Evolutionary conservation across 371 early-diverging fungal species (phyloP), one percentile per base, ranked within the genome.

Genomic region (Apophysomyces variabilis): DNA sequence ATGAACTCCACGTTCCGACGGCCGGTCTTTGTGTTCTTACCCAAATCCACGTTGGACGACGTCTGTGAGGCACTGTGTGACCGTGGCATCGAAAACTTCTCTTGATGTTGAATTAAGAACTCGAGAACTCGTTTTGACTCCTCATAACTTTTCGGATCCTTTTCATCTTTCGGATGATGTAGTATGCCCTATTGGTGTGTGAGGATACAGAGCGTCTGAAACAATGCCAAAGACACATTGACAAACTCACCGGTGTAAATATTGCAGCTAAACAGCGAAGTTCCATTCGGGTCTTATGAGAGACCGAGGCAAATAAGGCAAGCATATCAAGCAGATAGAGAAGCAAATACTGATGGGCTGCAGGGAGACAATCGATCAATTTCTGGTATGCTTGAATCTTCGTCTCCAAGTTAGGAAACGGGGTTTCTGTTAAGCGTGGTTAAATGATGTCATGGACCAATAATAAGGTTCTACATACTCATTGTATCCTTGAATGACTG

Each of bases 281-380:
- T 62, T 84, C 81, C 89, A 89, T 89, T 21, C 84, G 77, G 21
- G 85, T 87, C 21, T 69, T 66, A 13, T 77, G 76, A n/a, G 73
- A 75, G 50, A 82, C 77, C 13, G 76, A 64, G 13, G 85, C 79
- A 59, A 89, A 87, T 11, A 86, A 54, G 1, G 79, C 76, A 6
- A 89, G 68, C 56, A 89, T 66, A 66, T 89, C 87, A 47, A 89
- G 65, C 3, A 89, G 64, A 60, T 89, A 89, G 35, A 88, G 72
- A 26, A 89, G 66, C 5, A 89, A 69, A 43, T 83, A 81, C 37
- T 86, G 83, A 65, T 89, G 81, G 3, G 79, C 79, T 26, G 76
- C 62, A 7, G 88, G 88, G 16, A 89, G 65, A 37, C 68, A 62
- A 50, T 76, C 72, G 43, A 88, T 85, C 13, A 86, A 67, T n/a